A percentile compares a stretch with the other conserved stretches of the same genome.
Evolutionary conservation across 169 alveolate genomes (phyloP).

Genomic region (Perkinsus marinus): DNA sequence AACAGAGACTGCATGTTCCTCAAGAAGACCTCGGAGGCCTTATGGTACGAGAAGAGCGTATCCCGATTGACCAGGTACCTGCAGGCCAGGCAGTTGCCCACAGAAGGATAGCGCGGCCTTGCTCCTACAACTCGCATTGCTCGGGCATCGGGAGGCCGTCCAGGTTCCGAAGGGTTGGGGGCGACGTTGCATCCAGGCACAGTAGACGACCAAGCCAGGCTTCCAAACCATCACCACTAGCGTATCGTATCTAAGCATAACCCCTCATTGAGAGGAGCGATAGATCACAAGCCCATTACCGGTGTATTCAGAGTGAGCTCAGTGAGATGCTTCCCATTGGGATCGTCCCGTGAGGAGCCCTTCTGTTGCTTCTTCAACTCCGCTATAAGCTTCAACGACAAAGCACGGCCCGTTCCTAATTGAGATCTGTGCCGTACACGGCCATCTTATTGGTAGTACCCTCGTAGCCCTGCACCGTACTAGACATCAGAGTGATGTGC

Average conservation of each 20-base stretch:
- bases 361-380: constrained; percentile 54
- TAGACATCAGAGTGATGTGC: constrained; percentile 84
- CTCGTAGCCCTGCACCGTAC: constrained; percentile 98
- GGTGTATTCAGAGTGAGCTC: constrained; percentile 19
- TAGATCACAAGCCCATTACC: no score
- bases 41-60: constrained; percentile 89
- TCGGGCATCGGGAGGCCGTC: constrained; percentile 77
- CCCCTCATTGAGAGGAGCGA: constrained; percentile 4
- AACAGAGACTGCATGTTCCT: constrained; percentile 84
- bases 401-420: constrained; percentile 88
- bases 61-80: constrained; percentile 84
- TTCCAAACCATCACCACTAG: constrained; percentile 91
- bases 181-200: constrained; percentile 87
- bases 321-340: constrained; percentile 21
- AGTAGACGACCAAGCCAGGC: constrained; percentile 87
- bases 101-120: not conserved
- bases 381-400: constrained; percentile 85
- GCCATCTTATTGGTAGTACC: constrained; percentile 38
- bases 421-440: not conserved
- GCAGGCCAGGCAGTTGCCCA: no score
- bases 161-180: constrained; percentile 33
- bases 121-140: constrained; percentile 68
- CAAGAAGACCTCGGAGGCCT: constrained; percentile 87
- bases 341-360: not conserved
- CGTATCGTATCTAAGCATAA: constrained; percentile 88